phyloP scores from a whole-genome alignment of 1,284 basidiomycete genomes.

The Phlebopus sp. region DNA sequence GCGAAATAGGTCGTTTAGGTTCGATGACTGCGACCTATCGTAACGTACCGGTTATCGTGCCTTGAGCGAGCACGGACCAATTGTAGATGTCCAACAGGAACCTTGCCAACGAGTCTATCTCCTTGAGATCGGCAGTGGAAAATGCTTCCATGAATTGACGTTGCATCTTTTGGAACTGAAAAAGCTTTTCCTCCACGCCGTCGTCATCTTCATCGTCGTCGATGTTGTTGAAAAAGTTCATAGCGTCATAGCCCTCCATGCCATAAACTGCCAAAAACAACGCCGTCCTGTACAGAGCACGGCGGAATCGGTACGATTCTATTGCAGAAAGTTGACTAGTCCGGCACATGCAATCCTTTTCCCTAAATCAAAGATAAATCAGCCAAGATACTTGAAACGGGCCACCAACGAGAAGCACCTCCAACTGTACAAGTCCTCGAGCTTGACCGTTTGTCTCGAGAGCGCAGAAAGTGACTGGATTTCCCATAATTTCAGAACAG shows the following conservation, averaged over 20 bases:
- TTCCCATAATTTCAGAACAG: slow-evolving; percentile 6
- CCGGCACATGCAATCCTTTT: slow-evolving; percentile 29
- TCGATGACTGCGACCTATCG: background rate
- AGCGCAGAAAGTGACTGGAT: slow-evolving; percentile 12
- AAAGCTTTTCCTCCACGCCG: slow-evolving; percentile 3
- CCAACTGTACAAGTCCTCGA: slow-evolving; percentile 36
- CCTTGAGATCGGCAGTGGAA: slow-evolving; percentile 25
- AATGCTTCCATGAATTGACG: slow-evolving; percentile 21
- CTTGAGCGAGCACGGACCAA: slow-evolving; percentile 12
- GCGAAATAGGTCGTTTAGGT: slow-evolving; percentile 7
- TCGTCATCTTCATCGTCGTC: slow-evolving; percentile 14
- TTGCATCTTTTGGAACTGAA: slow-evolving; percentile 8
- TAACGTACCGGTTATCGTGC: background rate
- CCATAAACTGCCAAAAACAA: slow-evolving; percentile 11
- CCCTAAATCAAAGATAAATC: slow-evolving; percentile 5
- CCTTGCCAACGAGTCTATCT: slow-evolving; percentile 23
- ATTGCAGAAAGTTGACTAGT: slow-evolving; percentile 17
- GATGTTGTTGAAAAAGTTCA: slow-evolving; percentile 10
- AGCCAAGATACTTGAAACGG: background rate
- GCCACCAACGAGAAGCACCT: slow-evolving; percentile 20
- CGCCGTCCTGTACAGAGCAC: slow-evolving; percentile 31
- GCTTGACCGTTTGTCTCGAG: slow-evolving; percentile 12
- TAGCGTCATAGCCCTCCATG: background rate
- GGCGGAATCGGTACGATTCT: slow-evolving; percentile 28
- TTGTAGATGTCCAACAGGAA: slow-evolving; percentile 25